A percentile compares a stretch with the other conserved stretches of the same genome.
Evolutionary conservation across 805 yeast genomes (phyloP).

Genomic region (Candida stauntonica): DNA sequence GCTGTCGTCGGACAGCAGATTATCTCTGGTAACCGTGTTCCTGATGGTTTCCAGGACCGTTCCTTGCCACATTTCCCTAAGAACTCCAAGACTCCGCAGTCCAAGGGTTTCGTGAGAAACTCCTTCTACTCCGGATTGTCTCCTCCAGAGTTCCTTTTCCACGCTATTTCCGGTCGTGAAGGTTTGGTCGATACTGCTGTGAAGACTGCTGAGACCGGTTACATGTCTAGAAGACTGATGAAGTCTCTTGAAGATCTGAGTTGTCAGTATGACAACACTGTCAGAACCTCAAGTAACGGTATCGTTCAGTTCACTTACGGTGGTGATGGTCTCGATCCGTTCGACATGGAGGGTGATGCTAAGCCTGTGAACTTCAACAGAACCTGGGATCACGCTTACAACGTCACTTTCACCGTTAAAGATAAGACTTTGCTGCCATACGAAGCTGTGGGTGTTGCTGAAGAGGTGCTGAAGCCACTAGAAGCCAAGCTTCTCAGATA

Average conservation of each 20-base stretch:
- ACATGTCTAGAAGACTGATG: slow-evolving; percentile 97
- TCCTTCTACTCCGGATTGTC: slow-evolving; percentile 91
- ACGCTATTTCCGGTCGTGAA: slow-evolving; percentile 99
- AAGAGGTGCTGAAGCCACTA: slow-evolving; percentile 55
- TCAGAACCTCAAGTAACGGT: slow-evolving; percentile 92
- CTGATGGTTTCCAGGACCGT: slow-evolving; percentile 99
- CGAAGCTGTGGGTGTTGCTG: slow-evolving; percentile 53
- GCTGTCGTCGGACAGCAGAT: slow-evolving; percentile 99
- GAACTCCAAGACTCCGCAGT: slow-evolving; percentile 94
- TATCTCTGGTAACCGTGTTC: slow-evolving; percentile 97
- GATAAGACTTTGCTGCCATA: slow-evolving; percentile 65
- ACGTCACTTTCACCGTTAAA: slow-evolving; percentile 56
- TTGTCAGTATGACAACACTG: slow-evolving; percentile 88
- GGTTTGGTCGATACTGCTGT: slow-evolving; percentile 99
- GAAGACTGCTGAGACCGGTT: slow-evolving; percentile 98
- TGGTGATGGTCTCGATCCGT: slow-evolving; percentile 97
- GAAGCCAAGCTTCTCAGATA: slow-evolving; percentile 56
- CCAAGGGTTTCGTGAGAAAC: slow-evolving; percentile 95
- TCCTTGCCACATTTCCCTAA: slow-evolving; percentile 95
- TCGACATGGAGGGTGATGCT: slow-evolving; percentile 99
- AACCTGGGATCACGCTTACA: slow-evolving; percentile 90
- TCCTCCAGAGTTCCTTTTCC: slow-evolving; percentile 97
- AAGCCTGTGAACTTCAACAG: slow-evolving; percentile 89
- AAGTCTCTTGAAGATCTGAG: slow-evolving; percentile 95
- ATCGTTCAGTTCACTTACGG: slow-evolving; percentile 97